Conservation (phyloP, 192 early-diverging fungal genomes). For the Oehlia diaphana region DNA sequence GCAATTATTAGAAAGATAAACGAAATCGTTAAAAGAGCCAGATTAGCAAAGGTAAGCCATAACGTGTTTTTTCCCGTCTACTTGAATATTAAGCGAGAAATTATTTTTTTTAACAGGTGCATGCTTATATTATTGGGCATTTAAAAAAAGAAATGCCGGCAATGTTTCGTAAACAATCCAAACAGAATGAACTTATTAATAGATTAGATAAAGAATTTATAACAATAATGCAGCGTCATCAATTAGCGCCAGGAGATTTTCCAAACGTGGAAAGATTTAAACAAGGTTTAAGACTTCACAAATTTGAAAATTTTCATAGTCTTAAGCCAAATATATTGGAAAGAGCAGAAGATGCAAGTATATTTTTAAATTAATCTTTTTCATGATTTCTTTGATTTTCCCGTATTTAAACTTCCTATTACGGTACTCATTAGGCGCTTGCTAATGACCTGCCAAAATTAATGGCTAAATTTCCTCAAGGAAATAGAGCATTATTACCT, state of each 20-base stretch:
- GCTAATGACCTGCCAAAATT: constrained; percentile 70
- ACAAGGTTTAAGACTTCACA: constrained; percentile 67
- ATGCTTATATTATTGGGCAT: constrained; percentile 83
- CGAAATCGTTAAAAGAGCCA: constrained; percentile 86
- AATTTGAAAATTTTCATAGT: constrained; percentile 80
- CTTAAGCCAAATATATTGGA: constrained; percentile 68
- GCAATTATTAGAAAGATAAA: constrained; percentile 84
- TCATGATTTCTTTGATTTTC: not conserved
- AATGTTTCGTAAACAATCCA: constrained; percentile 79
- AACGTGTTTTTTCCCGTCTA: not conserved
- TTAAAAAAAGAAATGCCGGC: constrained; percentile 80
- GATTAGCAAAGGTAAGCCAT: constrained; percentile 53
- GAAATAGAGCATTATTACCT: constrained; percentile 73
- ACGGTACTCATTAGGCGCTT: constrained; percentile 53
- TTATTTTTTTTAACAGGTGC: constrained; percentile 45
- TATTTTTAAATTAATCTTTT: not conserved
- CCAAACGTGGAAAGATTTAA: constrained; percentile 75
- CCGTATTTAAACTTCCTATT: not conserved
- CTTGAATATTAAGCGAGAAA: not conserved
- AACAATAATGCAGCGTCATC: constrained; percentile 70
- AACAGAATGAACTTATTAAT: constrained; percentile 68
- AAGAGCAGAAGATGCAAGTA: constrained; percentile 54
- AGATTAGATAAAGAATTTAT: constrained; percentile 75
- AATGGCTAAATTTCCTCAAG: constrained; percentile 73
- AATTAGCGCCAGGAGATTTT: constrained; percentile 80